Conservation (phyloP, 2,329 filamentous ascomycete genomes). For the Aurifilum marmelostoma region DNA sequence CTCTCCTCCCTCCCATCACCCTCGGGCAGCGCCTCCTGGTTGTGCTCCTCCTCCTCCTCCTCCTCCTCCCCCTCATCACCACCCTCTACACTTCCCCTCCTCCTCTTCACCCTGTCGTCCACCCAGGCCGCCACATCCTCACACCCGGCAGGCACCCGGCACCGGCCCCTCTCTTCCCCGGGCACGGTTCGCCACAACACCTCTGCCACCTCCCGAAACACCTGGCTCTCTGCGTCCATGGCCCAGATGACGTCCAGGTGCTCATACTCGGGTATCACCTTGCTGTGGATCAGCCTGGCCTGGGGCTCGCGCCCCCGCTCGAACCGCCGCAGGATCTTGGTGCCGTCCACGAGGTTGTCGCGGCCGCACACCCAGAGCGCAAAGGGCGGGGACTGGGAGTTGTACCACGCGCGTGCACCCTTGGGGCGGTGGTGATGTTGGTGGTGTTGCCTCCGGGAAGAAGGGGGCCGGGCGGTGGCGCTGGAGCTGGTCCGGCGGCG, state of each 20-base stretch:
- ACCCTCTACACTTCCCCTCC: slow-evolving; percentile 20
- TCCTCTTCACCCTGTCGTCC: slow-evolving; percentile 31
- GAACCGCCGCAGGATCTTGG: slow-evolving; percentile 73
- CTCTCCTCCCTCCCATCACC: slow-evolving; percentile 29
- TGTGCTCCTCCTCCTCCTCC: slow-evolving; percentile 30
- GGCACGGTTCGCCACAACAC: slow-evolving; percentile 81
- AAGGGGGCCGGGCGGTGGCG: slow-evolving; percentile 20
- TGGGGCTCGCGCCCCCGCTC: slow-evolving; percentile 78
- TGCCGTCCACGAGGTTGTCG: slow-evolving; percentile 84
- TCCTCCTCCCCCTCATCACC: slow-evolving; percentile 32
- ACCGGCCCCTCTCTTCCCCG: slow-evolving; percentile 52
- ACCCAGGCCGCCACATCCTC: slow-evolving; percentile 52
- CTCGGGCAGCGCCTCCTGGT: slow-evolving; percentile 33
- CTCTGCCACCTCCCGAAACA: slow-evolving; percentile 78
- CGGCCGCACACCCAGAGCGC: slow-evolving; percentile 86
- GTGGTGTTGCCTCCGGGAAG: slow-evolving; percentile 36
- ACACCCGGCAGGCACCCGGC: slow-evolving; percentile 68
- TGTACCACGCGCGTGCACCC: slow-evolving; percentile 76
- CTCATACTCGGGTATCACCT: slow-evolving; percentile 85
- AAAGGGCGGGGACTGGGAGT: slow-evolving; percentile 76
- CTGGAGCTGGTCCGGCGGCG: slow-evolving; percentile 17
- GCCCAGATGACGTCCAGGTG: slow-evolving; percentile 96
- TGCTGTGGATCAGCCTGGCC: slow-evolving; percentile 78
- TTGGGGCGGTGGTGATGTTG: slow-evolving; percentile 45
- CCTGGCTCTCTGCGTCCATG: slow-evolving; percentile 81